These are phyloP conservation scores for Penicillium samsonianum DNA, from an alignment of 495 filamentous ascomycete species.

Conservation along the genomic window DNA sequence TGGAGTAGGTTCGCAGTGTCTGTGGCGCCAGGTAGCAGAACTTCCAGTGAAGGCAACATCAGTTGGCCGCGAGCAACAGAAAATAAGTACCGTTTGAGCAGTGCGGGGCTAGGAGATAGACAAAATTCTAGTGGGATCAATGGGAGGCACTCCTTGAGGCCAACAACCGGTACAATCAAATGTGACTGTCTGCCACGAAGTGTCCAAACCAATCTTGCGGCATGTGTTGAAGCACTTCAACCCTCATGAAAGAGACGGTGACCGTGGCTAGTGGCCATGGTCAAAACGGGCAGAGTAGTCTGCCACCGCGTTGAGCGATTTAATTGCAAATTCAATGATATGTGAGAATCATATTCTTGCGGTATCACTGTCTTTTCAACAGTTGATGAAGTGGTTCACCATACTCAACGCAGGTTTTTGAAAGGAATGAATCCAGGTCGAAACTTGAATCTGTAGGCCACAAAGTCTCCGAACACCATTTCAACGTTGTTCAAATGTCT, in stretches of 20 bases:
- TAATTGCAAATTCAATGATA: too few relatives aligned
- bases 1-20: too few relatives aligned
- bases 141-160: not conserved
- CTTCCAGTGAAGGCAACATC: not conserved
- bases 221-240: not conserved
- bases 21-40: too few relatives aligned
- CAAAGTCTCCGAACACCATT: too few relatives aligned
- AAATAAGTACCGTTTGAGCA: not conserved
- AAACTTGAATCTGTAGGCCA: not conserved
- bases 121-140: not conserved
- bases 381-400: conserved; percentile 2
- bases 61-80: not conserved
- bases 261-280: not conserved
- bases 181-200: not conserved
- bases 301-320: not conserved
- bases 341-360: too few relatives aligned
- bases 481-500: too few relatives aligned
- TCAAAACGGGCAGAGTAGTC: not conserved
- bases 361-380: not conserved
- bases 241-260: conserved; percentile 1
- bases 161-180: not conserved
- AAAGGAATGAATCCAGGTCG: not conserved
- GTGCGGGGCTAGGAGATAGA: not conserved
- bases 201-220: not conserved
- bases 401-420: conserved; percentile 3